A percentile compares a stretch with the other conserved stretches of the same genome.
Conservation (phyloP, 2,329 filamentous ascomycete species). For the Fusarium poae region DNA sequence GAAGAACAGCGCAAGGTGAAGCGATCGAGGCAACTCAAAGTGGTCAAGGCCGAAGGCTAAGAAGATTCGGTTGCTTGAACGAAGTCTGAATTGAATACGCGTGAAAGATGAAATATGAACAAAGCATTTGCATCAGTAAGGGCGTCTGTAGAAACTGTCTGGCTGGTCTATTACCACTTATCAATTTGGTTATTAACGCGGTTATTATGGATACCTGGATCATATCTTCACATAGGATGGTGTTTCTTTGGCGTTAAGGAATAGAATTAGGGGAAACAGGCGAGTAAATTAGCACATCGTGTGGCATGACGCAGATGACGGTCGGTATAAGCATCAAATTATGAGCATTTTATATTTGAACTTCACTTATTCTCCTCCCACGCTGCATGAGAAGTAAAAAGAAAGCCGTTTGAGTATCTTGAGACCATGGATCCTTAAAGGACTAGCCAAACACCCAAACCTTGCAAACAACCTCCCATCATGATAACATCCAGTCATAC, state of each 20-base stretch:
- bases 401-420: constrained; percentile 5
- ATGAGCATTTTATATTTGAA: constrained; percentile 35
- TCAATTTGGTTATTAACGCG: constrained; percentile 31
- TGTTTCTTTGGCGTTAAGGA: constrained; percentile 28
- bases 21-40: constrained; percentile 57
- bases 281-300: constrained; percentile 15
- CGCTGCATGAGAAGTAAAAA: constrained; percentile 25
- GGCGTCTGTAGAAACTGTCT: constrained; percentile 16
- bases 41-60: constrained; percentile 56
- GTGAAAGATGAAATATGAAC: constrained; percentile 11
- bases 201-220: constrained; percentile 38
- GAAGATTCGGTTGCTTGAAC: not conserved
- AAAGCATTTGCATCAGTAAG: constrained; percentile 27
- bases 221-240: constrained; percentile 7
- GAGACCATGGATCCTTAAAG: constrained; percentile 13
- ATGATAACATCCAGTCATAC: constrained; percentile 16
- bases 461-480: constrained; percentile 35
- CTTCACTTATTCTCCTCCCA: not conserved
- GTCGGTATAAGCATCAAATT: constrained; percentile 22
- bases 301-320: constrained; percentile 13
- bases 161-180: constrained; percentile 7
- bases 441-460: constrained; percentile 17
- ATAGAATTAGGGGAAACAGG: constrained; percentile 3
- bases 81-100: constrained; percentile 8
- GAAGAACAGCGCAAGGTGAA: constrained; percentile 62